Conservation (phyloP, 306 rosid species). For the Hippophae tibetana region DNA sequence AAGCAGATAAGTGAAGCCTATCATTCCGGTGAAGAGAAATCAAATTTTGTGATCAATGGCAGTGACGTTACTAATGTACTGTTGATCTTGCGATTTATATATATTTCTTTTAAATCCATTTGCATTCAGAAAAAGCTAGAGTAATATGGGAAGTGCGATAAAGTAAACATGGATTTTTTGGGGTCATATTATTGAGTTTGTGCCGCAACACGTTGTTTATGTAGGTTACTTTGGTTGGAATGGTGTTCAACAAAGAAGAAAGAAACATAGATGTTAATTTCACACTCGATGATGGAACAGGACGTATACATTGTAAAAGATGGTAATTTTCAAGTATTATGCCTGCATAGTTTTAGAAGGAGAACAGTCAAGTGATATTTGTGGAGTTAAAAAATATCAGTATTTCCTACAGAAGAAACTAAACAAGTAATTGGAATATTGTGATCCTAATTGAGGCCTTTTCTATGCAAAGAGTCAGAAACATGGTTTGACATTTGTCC, state of each 20-base stretch:
- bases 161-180: neutral
- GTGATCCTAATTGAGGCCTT: too few species aligned
- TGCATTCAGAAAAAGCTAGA: neutral
- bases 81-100: neutral
- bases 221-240: constrained; percentile 50
- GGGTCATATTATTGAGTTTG: neutral
- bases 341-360: neutral
- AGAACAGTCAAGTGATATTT: neutral
- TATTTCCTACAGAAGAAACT: constrained; percentile 1
- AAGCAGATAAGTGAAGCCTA: constrained; percentile 81
- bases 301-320: constrained; percentile 71
- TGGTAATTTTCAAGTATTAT: constrained; percentile 39
- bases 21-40: constrained; percentile 80
- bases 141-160: neutral
- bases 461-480: too few species aligned
- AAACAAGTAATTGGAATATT: neutral
- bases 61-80: constrained; percentile 69
- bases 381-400: neutral
- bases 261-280: constrained; percentile 65
- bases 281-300: constrained; percentile 77
- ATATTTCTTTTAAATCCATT: neutral
- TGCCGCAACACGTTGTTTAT: neutral
- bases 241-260: constrained; percentile 63
- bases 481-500: too few species aligned
- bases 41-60: constrained; percentile 59